Conservation (phyloP, 129 eudicot genomes). For the Heracleum sosnowskyi region DNA sequence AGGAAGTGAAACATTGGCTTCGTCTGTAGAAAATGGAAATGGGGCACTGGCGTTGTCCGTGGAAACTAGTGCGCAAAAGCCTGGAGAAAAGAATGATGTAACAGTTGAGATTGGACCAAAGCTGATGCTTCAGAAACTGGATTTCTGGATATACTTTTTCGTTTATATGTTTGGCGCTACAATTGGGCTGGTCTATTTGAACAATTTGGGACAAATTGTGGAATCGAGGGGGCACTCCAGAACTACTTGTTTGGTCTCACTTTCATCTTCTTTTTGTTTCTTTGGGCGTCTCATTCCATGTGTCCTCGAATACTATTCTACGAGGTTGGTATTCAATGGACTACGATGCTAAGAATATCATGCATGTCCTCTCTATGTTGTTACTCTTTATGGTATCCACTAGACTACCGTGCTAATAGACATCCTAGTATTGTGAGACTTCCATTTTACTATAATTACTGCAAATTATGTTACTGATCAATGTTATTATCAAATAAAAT, state of each 20-base stretch:
- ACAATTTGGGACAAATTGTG: slow-evolving; percentile 83
- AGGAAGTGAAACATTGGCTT: neutral
- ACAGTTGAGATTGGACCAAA: slow-evolving; percentile 33
- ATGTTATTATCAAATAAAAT: neutral
- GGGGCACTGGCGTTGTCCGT: neutral
- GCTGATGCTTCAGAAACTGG: slow-evolving; percentile 51
- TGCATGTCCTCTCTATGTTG: neutral
- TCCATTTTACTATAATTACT: neutral
- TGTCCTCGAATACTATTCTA: slow-evolving; percentile 43
- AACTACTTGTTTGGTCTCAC: slow-evolving; percentile 64
- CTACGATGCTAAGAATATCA: neutral
- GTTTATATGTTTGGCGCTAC: slow-evolving; percentile 86
- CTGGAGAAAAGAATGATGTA: slow-evolving; percentile 18
- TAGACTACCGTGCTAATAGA: too few species aligned
- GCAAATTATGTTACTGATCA: neutral
- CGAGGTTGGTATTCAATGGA: slow-evolving; percentile 30
- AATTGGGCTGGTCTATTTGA: slow-evolving; percentile 76
- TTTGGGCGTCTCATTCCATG: slow-evolving; percentile 86
- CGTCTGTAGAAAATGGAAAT: slow-evolving; percentile 9
- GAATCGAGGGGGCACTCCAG: slow-evolving; percentile 77
- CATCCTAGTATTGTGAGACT: too few species aligned
- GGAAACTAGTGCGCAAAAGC: slow-evolving; percentile 14
- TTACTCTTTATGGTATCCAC: neutral
- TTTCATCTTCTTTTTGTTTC: slow-evolving; percentile 76
- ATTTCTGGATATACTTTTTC: slow-evolving; percentile 84